Evolutionary conservation across 1,139 yeast genomes (phyloP).

Genomic region (Scheffersomyces segobiensis): DNA sequence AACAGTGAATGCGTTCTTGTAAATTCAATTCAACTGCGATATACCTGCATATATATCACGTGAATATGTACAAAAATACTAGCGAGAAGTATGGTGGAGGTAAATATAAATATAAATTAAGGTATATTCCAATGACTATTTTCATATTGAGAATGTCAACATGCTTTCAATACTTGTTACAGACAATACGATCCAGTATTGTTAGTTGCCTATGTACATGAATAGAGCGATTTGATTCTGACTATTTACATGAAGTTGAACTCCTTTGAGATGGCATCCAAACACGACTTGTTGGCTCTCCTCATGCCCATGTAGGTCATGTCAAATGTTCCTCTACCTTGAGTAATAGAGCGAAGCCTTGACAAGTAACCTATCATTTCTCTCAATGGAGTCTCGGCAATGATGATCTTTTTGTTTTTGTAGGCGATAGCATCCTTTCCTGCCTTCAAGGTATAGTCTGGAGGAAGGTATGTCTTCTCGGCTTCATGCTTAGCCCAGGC

Average conservation of each 20-base stretch:
- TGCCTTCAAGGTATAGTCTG: constrained; percentile 47
- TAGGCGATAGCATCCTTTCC: constrained; percentile 13
- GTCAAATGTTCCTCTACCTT: constrained; percentile 83
- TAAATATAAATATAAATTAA: no score
- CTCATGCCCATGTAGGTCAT: constrained; percentile 80
- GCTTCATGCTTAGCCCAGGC: constrained; percentile 54
- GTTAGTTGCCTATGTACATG: background rate
- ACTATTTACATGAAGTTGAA: constrained; percentile 11
- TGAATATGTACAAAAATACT: background rate
- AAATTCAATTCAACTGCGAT: background rate
- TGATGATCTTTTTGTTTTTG: constrained; percentile 53
- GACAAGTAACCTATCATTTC: constrained; percentile 90
- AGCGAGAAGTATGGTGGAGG: no score
- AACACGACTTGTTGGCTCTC: constrained; percentile 50
- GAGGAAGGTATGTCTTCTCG: constrained; percentile 56
- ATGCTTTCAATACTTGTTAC: background rate
- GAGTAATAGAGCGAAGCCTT: constrained; percentile 77
- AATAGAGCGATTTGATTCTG: background rate
- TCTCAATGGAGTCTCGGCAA: constrained; percentile 79
- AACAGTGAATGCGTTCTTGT: background rate
- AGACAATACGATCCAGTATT: background rate
- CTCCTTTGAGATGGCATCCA: constrained; percentile 26
- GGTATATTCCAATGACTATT: no score
- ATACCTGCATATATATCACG: background rate
- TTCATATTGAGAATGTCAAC: no score